Percentiles rank a stretch among this genome's conserved stretches.
Evolutionary conservation across 345 rosid species (phyloP).

Genomic region (Eucalyptus guilfoylei): DNA sequence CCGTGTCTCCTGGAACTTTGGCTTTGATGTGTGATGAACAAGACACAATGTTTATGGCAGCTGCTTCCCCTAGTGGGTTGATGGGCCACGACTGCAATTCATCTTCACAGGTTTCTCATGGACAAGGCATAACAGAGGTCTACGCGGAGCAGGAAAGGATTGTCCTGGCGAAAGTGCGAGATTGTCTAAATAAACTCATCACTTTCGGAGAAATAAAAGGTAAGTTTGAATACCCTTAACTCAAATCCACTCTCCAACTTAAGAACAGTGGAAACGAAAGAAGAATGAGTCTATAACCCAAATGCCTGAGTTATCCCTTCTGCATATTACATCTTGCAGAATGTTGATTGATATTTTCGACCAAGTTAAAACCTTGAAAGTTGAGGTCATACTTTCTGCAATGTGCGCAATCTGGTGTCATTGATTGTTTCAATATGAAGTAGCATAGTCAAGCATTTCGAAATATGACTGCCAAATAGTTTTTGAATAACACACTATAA

Average conservation of each 20-base stretch:
- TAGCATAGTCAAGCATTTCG: background rate
- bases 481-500: background rate
- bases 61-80: conserved; percentile 53
- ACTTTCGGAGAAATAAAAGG: conserved; percentile 86
- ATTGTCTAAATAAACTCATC: conserved; percentile 79
- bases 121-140: conserved; percentile 47
- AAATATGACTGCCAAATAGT: background rate
- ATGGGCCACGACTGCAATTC: conserved; percentile 32
- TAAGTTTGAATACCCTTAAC: conserved; percentile 1
- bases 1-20: conserved; percentile 96
- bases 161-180: conserved; percentile 66
- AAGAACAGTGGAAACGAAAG: background rate
- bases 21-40: conserved; percentile 99
- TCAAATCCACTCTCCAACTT: background rate
- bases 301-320: background rate
- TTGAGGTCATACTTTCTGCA: background rate
- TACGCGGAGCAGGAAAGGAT: conserved; percentile 81
- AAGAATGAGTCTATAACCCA: background rate
- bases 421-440: background rate
- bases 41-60: conserved; percentile 68
- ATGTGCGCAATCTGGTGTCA: background rate
- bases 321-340: background rate
- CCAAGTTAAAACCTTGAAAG: background rate
- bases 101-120: conserved; percentile 37
- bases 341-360: background rate